These are phyloP conservation scores for Phytophthora melonis DNA, from an alignment of 352 stramenopile genomes.

Conservation along the genomic window DNA sequence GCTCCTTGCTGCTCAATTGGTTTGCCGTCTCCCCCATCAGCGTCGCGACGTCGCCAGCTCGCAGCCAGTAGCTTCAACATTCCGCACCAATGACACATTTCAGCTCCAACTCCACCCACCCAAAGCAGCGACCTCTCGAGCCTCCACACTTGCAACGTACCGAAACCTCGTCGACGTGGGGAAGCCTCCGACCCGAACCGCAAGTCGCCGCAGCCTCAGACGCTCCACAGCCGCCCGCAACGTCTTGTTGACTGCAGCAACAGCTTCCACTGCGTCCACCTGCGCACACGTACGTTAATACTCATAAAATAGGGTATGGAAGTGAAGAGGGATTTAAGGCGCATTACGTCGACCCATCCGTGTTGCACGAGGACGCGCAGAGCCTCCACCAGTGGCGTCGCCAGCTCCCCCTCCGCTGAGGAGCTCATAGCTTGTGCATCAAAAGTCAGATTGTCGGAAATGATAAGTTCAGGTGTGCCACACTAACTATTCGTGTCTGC, in stretches of 20 bases:
- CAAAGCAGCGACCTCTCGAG: background rate
- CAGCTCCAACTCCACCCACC: background rate
- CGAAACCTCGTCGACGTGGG: slow-evolving; percentile 33
- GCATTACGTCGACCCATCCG: slow-evolving; percentile 55
- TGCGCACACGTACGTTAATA: slow-evolving; percentile 24
- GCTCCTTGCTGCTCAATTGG: slow-evolving; percentile 10
- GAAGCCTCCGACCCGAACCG: slow-evolving; percentile 39
- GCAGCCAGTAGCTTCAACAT: slow-evolving; percentile 53
- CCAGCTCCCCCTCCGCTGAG: slow-evolving; percentile 1
- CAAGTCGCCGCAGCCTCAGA: slow-evolving; percentile 42
- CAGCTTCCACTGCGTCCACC: slow-evolving; percentile 45
- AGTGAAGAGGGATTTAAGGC: background rate
- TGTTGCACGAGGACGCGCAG: slow-evolving; percentile 48
- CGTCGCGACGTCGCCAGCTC: slow-evolving; percentile 37
- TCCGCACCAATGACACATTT: background rate
- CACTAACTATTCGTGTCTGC: background rate
- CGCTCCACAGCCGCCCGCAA: slow-evolving; percentile 28
- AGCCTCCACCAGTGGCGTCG: slow-evolving; percentile 19
- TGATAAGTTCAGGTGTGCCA: background rate
- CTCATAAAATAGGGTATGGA: background rate
- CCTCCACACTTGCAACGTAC: slow-evolving; percentile 24
- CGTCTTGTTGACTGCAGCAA: slow-evolving; percentile 34
- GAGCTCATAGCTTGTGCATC: slow-evolving; percentile 22
- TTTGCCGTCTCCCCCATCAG: slow-evolving; percentile 33
- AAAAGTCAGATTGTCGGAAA: slow-evolving; percentile 1